phyloP scores from a whole-genome alignment of 2,329 filamentous ascomycete genomes.

The Pseudogymnoascus sp. region DNA sequence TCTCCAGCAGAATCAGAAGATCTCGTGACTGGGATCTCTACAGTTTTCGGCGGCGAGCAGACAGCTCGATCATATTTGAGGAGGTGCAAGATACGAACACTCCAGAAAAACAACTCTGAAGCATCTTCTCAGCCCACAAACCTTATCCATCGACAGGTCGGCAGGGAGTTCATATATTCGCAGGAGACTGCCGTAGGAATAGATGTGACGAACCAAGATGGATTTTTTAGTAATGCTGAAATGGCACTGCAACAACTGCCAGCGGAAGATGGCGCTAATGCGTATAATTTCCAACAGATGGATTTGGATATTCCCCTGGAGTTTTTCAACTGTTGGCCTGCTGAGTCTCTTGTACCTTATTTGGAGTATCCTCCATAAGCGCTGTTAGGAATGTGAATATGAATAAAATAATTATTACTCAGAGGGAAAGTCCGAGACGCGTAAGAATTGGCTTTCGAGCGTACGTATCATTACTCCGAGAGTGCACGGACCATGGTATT shows the following conservation, averaged over 20 bases:
- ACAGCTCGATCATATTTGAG: slow-evolving; percentile 24
- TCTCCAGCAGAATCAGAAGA: slow-evolving; percentile 22
- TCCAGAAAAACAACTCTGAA: not conserved
- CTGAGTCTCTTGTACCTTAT: not conserved
- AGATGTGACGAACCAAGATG: not conserved
- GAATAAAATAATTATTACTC: not conserved
- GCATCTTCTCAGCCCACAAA: not conserved
- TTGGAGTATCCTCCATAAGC: not conserved
- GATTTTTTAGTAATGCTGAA: not conserved
- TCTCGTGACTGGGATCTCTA: slow-evolving; percentile 24
- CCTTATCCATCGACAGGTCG: not conserved
- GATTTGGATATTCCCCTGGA: not conserved
- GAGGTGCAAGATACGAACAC: not conserved
- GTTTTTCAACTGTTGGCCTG: not conserved
- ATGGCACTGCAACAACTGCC: not conserved
- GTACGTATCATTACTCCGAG: not conserved
- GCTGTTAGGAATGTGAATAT: not conserved
- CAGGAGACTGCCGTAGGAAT: not conserved
- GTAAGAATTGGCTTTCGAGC: not conserved
- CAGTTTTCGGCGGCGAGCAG: slow-evolving; percentile 27
- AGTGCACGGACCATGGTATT: not conserved
- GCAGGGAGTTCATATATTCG: not conserved
- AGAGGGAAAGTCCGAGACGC: not conserved
- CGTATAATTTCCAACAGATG: not conserved
- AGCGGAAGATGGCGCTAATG: not conserved